Evolutionary conservation across 208 protist genomes (phyloP), one percentile per base, ranked within the genome.

Genomic region (Angomonas ambiguus): DNA sequence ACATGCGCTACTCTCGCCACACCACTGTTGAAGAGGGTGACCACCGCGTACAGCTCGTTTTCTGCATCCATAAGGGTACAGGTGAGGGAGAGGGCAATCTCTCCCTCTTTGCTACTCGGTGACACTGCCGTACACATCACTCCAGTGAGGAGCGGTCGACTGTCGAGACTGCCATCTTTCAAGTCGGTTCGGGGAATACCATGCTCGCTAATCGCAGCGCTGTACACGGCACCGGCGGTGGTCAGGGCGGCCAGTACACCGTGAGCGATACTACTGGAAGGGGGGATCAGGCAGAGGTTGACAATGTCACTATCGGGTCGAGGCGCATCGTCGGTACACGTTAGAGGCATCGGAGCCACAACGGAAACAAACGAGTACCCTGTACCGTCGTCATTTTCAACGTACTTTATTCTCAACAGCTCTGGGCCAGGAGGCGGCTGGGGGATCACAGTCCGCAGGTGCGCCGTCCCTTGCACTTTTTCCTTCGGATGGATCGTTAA

Each of bases 181-280:
- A 33, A 62, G 34, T 57, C 72, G 41, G 51, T 8, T 28, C 45
- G 33, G 34, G 81, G 82, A 25, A 86, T 59, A 58, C 74, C 60
- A 20, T 76, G 32, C 28, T 69, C 62, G 42, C 80, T 62, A 32
- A 92, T 61, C 41, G 82, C 76, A 38, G 85, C 34, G 18, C 76
- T 76, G 69, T 83, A 95, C 25, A 92, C 80, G 59, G 92, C 89
- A 11, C 89, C 89, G 55, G 65, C 70, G 57, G 81, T 77, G 62
- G 71, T 83, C 0, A 95, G 76, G 27, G 91, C 57, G 22, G 91
- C 67, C 18, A 92, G 64, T 27, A 83, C 38, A 27, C 33, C 79
- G 20, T 42, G 61, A 2, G 83, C 77, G 18, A 83, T 71, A 64
- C 79, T 88, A 20, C 61, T 65, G 3, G 88, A 84, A n/a, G 82